Conservation (phyloP, 441 rosid genomes). For the Euphorbia celastroides region DNA sequence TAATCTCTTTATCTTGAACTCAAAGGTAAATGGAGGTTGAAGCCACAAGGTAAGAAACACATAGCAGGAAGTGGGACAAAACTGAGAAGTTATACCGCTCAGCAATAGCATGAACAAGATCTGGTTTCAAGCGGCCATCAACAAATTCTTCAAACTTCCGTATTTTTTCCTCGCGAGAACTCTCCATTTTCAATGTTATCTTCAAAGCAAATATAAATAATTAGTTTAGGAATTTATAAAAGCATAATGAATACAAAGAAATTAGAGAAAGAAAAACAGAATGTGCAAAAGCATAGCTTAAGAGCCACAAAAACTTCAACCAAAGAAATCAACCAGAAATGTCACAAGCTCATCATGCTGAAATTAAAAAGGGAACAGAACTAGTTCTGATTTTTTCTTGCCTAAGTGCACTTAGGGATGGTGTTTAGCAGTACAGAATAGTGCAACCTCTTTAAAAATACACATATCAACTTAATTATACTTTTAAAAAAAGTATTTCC, state of each 20-base stretch:
- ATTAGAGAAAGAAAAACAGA: neutral
- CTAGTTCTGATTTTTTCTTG: neutral
- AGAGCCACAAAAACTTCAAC: neutral
- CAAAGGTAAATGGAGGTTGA: neutral
- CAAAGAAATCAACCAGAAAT: neutral
- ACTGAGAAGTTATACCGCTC: conserved; percentile 38
- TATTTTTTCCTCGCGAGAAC: conserved; percentile 43
- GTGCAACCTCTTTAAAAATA: neutral
- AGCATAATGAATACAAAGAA: neutral
- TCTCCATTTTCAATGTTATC: conserved; percentile 32
- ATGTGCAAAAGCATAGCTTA: neutral
- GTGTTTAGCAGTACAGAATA: neutral
- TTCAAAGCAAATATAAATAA: neutral
- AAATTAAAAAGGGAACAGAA: neutral
- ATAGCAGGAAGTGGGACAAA: neutral
- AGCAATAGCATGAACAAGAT: conserved; percentile 57
- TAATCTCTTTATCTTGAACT: neutral
- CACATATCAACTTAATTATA: too few relatives aligned
- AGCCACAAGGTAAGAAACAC: neutral
- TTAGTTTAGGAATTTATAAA: neutral
- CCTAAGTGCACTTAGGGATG: neutral
- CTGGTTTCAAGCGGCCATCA: conserved; percentile 74
- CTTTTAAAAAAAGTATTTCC: too few relatives aligned
- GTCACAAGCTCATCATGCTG: neutral
- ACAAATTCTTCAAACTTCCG: conserved; percentile 74